A percentile compares a stretch with the other conserved stretches of the same genome.
Evolutionary conservation across 2,329 filamentous ascomycete species (phyloP).

Genomic region (Ophiocordyceps sinensis): DNA sequence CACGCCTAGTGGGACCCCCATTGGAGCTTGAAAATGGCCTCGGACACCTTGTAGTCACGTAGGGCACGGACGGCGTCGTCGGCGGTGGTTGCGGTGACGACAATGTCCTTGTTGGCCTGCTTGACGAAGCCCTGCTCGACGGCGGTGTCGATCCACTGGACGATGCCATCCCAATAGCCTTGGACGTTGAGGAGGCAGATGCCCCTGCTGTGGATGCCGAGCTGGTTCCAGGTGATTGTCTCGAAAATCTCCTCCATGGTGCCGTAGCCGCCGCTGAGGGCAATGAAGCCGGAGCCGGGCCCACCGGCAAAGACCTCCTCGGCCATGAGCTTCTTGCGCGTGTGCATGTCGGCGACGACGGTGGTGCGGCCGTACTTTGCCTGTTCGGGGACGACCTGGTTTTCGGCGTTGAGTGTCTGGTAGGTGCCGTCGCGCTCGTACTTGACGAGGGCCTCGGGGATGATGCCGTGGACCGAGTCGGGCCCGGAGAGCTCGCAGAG

Average conservation of each 20-base stretch:
- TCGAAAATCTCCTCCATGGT: constrained; percentile 95
- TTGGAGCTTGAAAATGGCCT: constrained; percentile 63
- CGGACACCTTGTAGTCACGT: constrained; percentile 59
- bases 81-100: constrained; percentile 60
- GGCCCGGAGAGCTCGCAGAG: constrained; percentile 75
- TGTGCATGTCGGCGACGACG: constrained; percentile 91
- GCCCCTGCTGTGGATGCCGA: constrained; percentile 74
- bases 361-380: constrained; percentile 67
- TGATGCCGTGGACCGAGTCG: constrained; percentile 77
- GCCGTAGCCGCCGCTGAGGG: constrained; percentile 78
- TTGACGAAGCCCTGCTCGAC: constrained; percentile 67
- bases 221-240: constrained; percentile 85
- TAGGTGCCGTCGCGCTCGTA: constrained; percentile 57
- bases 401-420: constrained; percentile 25
- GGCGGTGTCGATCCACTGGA: constrained; percentile 66
- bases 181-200: constrained; percentile 77
- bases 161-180: constrained; percentile 80
- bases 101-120: constrained; percentile 54
- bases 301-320: constrained; percentile 70
- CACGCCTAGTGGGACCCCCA: constrained; percentile 57
- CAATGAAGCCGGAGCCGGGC: constrained; percentile 76
- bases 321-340: constrained; percentile 88
- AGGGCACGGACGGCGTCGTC: constrained; percentile 60
- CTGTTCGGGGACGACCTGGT: constrained; percentile 48
- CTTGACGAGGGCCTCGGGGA: constrained; percentile 69